Evolutionary conservation across 176 grass and related monocot genomes (phyloP), one percentile per base, ranked within the genome.

Genomic region (Oryza meyeriana): DNA sequence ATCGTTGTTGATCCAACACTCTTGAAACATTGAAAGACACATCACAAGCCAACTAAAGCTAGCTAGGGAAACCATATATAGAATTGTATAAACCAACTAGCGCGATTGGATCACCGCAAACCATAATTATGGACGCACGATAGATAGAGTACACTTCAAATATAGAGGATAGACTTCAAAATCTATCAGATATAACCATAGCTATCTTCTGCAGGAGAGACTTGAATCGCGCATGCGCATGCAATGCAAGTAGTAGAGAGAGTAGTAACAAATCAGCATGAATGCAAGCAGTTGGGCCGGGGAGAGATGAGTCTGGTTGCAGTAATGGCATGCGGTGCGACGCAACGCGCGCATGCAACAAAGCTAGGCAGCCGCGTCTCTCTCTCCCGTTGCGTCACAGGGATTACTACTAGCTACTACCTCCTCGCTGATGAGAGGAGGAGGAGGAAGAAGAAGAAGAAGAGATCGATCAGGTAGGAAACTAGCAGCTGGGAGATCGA

Each of bases 231-330:
- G 66, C 20, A 5, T 14, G 25, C 65, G 32, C 47, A 69, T 50
- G 47, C 70, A 59, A 22, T 50, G 50, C 18, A 55, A n/a, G 6
- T 55, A 55, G 50, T 20, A 20, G 47, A 6, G 47, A 52, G 42
- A 30, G 33, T 41, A 62, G 44, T 66, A 81, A 83, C 32, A 78
- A 67, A 59, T 55, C 58, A 40, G 38, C 73, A 65, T 88, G 80
- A 88, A 88, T 88, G 80, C 80, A 61, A n/a, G 80, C 86, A 33
- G 86, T 84, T 88, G 86, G 86, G 86, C 50, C 50, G 18, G 71
- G 47, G 68, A 28, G 24, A 20, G 76, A 61, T 1, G 8, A 55
- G 50, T 3, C 17, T 0, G 6, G 5, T 20, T 55, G 61, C 22
- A 84, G 81, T 84, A 74, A 88, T 88, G 75, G 75, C 75, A 14